Evolutionary conservation across 345 rosid species (phyloP), one percentile per base, ranked within the genome.

Genomic region (Hibiscus tridactylites): DNA sequence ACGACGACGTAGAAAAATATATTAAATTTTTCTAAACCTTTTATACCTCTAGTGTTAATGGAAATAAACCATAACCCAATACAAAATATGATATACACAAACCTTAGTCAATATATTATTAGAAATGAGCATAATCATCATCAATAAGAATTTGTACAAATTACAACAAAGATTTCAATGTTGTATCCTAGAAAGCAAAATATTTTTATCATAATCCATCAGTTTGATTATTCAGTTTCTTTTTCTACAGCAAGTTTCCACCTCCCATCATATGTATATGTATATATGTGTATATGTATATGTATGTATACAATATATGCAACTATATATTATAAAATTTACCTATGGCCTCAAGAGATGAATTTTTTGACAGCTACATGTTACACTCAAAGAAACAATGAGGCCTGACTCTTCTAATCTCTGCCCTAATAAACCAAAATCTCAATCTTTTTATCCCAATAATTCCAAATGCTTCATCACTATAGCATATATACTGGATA

Each of bases 371-470:
- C 75, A 73, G 73, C 72, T 65, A 73, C 16, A 31, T n/a, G 47
- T 77, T 67, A 11, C 50, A 50, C 42, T 65, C 2, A 37, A 21
- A 71, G 76, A 66, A 65, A 57, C 61, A 63, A 26, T 5, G 71
- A 76, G 73, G 31, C 52, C 75, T 49, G 11, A 26, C 28, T 33
- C 65, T 50, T 49, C 60, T 46, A 71, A 68, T 59, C 11, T 50
- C 73, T 74, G 71, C 66, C 68, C 74, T 71, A 71, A 65, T 21
- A 49, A 50, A 76, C 74, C 76, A 75, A 85, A 82, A 77, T 77
- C 81, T 76, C 79, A 79, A 50, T 1, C 10, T 50, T 68, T 37
- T 66, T 19, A 62, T 5, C 64, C 54, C 65, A 50, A 15, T 49
- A 39, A 12, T 49, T 16, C 53, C 17, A 61, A 60, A 71, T 33